phyloP scores from a whole-genome alignment of 345 rosid genomes.

The Rhodomyrtus tomentosa region DNA sequence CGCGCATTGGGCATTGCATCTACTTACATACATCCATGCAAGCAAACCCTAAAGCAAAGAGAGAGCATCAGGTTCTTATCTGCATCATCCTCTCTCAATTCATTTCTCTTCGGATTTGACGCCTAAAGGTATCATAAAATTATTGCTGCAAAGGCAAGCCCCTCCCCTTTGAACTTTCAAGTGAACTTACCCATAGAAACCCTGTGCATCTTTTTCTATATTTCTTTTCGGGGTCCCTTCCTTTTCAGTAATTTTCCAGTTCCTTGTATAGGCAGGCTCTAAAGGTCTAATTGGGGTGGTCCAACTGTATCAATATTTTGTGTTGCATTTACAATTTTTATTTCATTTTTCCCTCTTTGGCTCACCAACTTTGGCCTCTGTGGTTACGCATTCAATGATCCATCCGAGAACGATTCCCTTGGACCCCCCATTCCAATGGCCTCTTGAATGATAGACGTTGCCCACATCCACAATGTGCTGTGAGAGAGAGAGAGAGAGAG shows the following conservation, averaged over 20 bases:
- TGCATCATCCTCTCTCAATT: conserved; percentile 2
- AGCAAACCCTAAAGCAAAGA: background rate
- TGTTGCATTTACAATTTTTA: background rate
- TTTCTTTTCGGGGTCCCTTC: background rate
- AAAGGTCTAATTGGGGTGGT: conserved; percentile 10
- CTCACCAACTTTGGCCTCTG: background rate
- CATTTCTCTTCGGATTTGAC: conserved; percentile 14
- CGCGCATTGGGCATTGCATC: conserved; percentile 8
- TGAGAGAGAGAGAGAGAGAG: background rate
- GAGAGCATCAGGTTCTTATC: conserved; percentile 41
- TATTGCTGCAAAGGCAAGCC: conserved; percentile 12
- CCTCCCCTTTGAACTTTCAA: conserved; percentile 2
- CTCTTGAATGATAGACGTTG: background rate
- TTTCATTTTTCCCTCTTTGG: background rate
- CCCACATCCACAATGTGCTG: background rate
- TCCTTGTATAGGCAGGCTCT: background rate
- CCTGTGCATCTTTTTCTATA: conserved; percentile 14
- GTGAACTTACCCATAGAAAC: conserved; percentile 11
- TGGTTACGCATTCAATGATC: background rate
- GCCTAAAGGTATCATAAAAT: conserved; percentile 28
- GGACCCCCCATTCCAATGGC: background rate
- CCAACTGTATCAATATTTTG: background rate
- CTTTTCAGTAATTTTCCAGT: background rate
- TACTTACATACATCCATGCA: conserved; percentile 4
- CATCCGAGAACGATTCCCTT: background rate